phyloP scores from a whole-genome alignment of 2,329 filamentous ascomycete species.

The Tolypocladium paradoxum region DNA sequence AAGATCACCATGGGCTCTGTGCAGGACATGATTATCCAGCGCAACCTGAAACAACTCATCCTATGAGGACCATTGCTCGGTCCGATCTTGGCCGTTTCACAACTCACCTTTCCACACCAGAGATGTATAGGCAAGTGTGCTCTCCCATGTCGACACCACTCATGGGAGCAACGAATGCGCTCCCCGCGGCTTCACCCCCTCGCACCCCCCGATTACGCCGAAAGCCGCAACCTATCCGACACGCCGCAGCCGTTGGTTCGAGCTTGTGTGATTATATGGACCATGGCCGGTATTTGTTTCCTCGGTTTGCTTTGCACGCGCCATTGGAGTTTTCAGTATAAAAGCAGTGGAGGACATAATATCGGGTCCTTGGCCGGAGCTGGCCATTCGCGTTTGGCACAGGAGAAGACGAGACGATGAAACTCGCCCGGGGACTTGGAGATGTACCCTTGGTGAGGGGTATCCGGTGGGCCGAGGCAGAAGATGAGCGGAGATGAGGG shows the following conservation, averaged over 20 bases:
- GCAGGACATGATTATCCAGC: slow-evolving; percentile 80
- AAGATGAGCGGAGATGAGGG: not conserved
- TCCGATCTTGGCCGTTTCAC: not conserved
- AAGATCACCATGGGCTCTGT: slow-evolving; percentile 82
- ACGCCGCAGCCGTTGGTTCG: not conserved
- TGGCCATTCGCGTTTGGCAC: not conserved
- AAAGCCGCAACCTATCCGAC: not conserved
- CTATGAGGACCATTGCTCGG: slow-evolving; percentile 12
- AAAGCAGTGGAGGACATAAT: not conserved
- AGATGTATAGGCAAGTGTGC: not conserved
- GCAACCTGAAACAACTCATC: slow-evolving; percentile 70
- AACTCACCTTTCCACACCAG: not conserved
- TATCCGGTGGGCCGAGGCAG: not conserved
- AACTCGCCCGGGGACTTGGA: not conserved
- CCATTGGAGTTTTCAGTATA: not conserved
- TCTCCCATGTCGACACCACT: not conserved
- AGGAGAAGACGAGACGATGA: no score
- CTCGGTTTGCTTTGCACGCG: not conserved
- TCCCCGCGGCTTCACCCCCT: not conserved
- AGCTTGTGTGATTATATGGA: slow-evolving; percentile 4
- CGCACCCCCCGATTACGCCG: not conserved
- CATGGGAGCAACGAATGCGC: not conserved
- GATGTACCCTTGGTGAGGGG: not conserved
- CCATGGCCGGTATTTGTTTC: not conserved
- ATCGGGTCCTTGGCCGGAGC: not conserved